Conservation (phyloP, 2,329 filamentous ascomycete species). For the Pseudogymnoascus sp. region DNA sequence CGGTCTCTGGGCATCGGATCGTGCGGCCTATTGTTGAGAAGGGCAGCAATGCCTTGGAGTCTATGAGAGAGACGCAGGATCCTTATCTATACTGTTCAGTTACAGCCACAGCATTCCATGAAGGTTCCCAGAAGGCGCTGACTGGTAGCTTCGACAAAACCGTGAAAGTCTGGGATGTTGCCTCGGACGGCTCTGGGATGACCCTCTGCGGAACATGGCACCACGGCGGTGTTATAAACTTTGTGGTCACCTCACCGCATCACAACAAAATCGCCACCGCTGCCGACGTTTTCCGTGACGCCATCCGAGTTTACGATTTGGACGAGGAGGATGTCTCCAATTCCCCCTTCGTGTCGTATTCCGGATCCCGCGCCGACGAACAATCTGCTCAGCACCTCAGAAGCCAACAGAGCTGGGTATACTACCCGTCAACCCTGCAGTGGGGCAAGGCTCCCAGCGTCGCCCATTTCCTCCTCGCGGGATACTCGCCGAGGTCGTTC, state of each 20-base stretch:
- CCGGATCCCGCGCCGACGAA: slow-evolving; percentile 21
- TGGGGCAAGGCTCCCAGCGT: slow-evolving; percentile 46
- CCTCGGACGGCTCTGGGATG: slow-evolving; percentile 36
- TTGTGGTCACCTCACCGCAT: slow-evolving; percentile 45
- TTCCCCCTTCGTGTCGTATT: slow-evolving; percentile 24
- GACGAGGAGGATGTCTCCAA: slow-evolving; percentile 30
- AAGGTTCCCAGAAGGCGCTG: slow-evolving; percentile 39
- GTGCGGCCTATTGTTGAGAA: slow-evolving; percentile 45
- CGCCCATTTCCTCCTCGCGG: slow-evolving; percentile 49
- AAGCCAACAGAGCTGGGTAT: slow-evolving; percentile 45
- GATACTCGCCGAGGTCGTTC: slow-evolving; percentile 54
- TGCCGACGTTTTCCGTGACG: slow-evolving; percentile 45
- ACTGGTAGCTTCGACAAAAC: slow-evolving; percentile 57
- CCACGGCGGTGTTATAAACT: slow-evolving; percentile 55
- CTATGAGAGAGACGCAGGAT: slow-evolving; percentile 52
- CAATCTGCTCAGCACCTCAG: slow-evolving; percentile 19
- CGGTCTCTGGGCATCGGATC: slow-evolving; percentile 52
- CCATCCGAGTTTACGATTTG: slow-evolving; percentile 51
- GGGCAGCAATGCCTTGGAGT: slow-evolving; percentile 47
- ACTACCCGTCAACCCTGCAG: slow-evolving; percentile 56
- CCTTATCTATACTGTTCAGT: slow-evolving; percentile 60
- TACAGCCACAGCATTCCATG: slow-evolving; percentile 52
- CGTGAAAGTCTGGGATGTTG: slow-evolving; percentile 51
- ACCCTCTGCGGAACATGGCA: slow-evolving; percentile 43
- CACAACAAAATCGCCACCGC: slow-evolving; percentile 50